Base-by-base conservation (phyloP, 768 basidiomycete genomes). In the Termitomyces titanicus region DNA sequence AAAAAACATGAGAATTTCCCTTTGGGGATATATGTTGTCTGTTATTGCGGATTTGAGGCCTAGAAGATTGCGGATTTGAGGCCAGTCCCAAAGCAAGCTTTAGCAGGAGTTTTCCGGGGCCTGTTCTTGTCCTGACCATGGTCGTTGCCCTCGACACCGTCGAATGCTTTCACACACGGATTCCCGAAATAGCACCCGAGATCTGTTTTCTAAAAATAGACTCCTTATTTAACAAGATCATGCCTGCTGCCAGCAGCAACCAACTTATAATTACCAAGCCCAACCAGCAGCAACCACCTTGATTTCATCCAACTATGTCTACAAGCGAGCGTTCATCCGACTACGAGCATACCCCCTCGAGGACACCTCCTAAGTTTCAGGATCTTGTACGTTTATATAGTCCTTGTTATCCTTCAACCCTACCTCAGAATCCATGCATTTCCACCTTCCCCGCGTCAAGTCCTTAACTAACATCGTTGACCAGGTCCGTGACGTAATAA, bases 401-500 rank as follows among this genome's bases (percentile, higher is more conserved):
- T 11, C 22, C n/a, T 39, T 18, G 12, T 18, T 17, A 24, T 8
- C 40, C 25, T 45, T 31, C 37, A 17, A 18, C 17, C 43, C n/a
- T 18, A 42, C 31, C 34, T 47, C n/a, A n/a, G n/a, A n/a, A 18
- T 25, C 53, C 37, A 79, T 79, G 78, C 79, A 77, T 63, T 76
- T 78, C 65, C 77, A 77, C 58, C 68, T 81, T 46, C 77, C 77
- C 47, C 73, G 66, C 31, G 68, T 73, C 29, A 69, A 71, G 49
- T 77, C 77, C 15, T 74, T 80, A 54, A 67, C 79, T 63, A 67
- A 79, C 58, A 57, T 78, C 57, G 61, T 82, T 40, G 72, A 79
- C 27, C 84, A 91, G 87, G 82, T 89, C 29, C 77, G 78, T 57
- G 84, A 87, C 65, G 84, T 77, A 37, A 80, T 89, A 68, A 85